Percentiles rank a stretch among this genome's conserved stretches.
phyloP scores from a whole-genome alignment of 164 flowering plant species.

The Magnolia officinalis region DNA sequence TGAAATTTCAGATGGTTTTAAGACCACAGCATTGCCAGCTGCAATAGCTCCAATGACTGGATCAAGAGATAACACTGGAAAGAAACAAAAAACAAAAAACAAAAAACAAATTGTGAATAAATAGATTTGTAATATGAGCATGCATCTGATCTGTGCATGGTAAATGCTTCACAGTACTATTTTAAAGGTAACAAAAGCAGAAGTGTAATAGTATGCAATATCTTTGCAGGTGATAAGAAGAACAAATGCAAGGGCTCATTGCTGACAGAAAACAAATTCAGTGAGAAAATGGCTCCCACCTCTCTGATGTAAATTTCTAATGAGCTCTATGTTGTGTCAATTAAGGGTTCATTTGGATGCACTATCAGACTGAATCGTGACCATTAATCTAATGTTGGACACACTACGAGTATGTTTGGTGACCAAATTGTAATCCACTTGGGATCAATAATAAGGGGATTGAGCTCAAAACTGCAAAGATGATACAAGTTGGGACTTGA shows the following conservation, averaged over 20 bases:
- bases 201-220: background rate
- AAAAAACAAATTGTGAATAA: background rate
- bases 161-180: background rate
- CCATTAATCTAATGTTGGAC: background rate
- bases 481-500: too few relatives aligned
- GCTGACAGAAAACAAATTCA: background rate
- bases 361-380: background rate
- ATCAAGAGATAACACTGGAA: conserved; percentile 64
- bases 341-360: background rate
- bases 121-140: background rate
- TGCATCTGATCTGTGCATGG: background rate
- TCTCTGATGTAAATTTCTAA: background rate
- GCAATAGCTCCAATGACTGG: conserved; percentile 80
- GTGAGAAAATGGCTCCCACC: background rate
- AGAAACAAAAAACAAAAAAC: background rate
- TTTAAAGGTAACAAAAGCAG: background rate
- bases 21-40: conserved; percentile 71
- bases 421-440: background rate
- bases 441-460: background rate
- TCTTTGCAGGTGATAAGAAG: background rate
- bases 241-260: background rate
- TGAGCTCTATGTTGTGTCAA: background rate
- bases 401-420: background rate
- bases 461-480: too few relatives aligned
- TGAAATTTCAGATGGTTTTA: conserved; percentile 66